These are phyloP conservation scores for Laburnicola sp. DNA, from an alignment of 2,329 filamentous ascomycete genomes.

Conservation along the genomic window DNA sequence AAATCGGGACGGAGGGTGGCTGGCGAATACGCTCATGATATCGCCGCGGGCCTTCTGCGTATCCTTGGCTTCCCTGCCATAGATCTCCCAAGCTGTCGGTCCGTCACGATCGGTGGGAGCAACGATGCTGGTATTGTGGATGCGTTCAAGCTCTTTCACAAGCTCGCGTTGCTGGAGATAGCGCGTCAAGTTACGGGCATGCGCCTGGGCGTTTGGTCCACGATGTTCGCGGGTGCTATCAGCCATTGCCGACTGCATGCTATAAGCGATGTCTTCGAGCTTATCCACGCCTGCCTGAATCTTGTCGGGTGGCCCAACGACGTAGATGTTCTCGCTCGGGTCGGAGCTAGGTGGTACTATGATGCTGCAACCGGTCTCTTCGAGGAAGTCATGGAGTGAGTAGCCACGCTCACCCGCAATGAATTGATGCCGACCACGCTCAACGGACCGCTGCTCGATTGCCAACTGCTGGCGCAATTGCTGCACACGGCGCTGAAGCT, in stretches of 20 bases:
- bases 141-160: slow-evolving; percentile 77
- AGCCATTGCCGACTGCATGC: slow-evolving; percentile 81
- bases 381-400: slow-evolving; percentile 81
- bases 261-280: slow-evolving; percentile 84
- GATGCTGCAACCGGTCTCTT: slow-evolving; percentile 86
- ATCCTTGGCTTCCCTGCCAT: slow-evolving; percentile 83
- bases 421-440: slow-evolving; percentile 89
- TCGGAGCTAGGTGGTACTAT: slow-evolving; percentile 75
- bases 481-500: slow-evolving; percentile 77
- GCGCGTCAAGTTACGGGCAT: slow-evolving; percentile 83
- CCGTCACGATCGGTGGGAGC: slow-evolving; percentile 71
- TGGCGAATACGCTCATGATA: slow-evolving; percentile 72
- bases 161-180: slow-evolving; percentile 83
- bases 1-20: slow-evolving; percentile 74
- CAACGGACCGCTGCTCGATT: slow-evolving; percentile 77
- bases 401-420: slow-evolving; percentile 84
- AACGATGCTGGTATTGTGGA: slow-evolving; percentile 85
- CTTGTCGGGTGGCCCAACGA: slow-evolving; percentile 76
- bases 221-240: slow-evolving; percentile 82
- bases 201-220: slow-evolving; percentile 70
- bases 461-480: slow-evolving; percentile 76
- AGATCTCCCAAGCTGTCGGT: slow-evolving; percentile 82
- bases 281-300: slow-evolving; percentile 77
- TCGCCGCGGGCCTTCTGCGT: slow-evolving; percentile 73
- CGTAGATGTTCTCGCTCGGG: slow-evolving; percentile 79